phyloP scores from a whole-genome alignment of 148 eudicot genomes.

The Fagopyrum tataricum region DNA sequence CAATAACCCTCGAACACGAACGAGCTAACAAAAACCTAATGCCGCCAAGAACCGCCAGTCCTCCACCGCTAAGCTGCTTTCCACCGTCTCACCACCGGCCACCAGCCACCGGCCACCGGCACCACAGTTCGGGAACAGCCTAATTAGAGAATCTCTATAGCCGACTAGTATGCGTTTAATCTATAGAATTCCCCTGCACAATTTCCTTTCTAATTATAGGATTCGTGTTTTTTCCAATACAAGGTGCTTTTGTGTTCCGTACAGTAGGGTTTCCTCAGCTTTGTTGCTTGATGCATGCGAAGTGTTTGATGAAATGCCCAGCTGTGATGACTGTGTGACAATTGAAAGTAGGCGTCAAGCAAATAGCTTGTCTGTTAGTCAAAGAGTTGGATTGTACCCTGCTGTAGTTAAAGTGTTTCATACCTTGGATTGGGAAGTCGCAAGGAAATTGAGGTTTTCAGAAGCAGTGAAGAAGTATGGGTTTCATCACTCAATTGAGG shows the following conservation, averaged over 20 bases:
- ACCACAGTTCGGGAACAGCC: no score
- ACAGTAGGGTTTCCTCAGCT: constrained; percentile 25
- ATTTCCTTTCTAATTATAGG: background rate
- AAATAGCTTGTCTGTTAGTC: background rate
- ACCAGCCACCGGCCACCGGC: no score
- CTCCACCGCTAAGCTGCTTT: no score
- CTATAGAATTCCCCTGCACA: background rate
- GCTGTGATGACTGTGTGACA: background rate
- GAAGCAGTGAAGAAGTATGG: constrained; percentile 28
- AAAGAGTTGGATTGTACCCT: constrained; percentile 20
- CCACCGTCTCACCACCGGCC: no score
- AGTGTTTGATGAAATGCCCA: constrained; percentile 20
- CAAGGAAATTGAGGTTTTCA: constrained; percentile 21
- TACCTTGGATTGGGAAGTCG: constrained; percentile 37
- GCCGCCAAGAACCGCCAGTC: no score
- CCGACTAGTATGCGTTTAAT: background rate
- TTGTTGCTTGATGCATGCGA: constrained; percentile 20
- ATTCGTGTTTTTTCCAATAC: constrained; percentile 3
- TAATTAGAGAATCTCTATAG: background rate
- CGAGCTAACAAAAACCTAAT: no score
- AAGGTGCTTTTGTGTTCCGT: constrained; percentile 17
- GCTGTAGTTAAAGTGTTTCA: constrained; percentile 31
- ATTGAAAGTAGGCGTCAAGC: constrained; percentile 7
- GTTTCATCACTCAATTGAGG: constrained; percentile 22
- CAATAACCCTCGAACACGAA: no score